These are phyloP conservation scores for Paraconiothyrium brasiliense DNA, from an alignment of 2,329 filamentous ascomycete species.

Conservation along the genomic window DNA sequence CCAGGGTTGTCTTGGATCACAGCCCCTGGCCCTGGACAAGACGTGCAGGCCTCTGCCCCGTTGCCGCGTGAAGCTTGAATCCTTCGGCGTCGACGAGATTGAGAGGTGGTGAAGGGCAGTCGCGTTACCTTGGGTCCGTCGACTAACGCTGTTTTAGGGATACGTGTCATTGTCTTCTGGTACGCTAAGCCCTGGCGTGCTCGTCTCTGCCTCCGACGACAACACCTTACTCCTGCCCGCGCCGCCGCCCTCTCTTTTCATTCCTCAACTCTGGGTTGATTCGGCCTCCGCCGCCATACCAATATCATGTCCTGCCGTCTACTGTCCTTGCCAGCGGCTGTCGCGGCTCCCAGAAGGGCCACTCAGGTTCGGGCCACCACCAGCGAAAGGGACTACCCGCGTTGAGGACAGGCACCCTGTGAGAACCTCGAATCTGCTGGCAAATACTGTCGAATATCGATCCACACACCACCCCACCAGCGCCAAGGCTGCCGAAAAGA, in stretches of 20 bases:
- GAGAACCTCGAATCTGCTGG: neutral
- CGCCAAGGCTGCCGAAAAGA: neutral
- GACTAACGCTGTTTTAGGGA: constrained; percentile 11
- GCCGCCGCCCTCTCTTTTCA: neutral
- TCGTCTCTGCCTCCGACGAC: constrained; percentile 6
- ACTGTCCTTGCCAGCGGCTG: neutral
- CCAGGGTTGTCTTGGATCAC: constrained; percentile 3
- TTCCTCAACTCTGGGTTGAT: neutral
- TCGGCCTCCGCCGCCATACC: neutral
- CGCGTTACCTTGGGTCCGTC: constrained; percentile 2
- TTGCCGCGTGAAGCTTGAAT: constrained; percentile 1
- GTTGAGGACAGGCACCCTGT: neutral
- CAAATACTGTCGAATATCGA: neutral
- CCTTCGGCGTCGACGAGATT: constrained; percentile 11
- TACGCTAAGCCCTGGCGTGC: constrained; percentile 14
- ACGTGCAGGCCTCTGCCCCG: constrained; percentile 10
- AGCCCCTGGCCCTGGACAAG: constrained; percentile 11
- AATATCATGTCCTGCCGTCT: neutral
- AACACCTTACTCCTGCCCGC: neutral
- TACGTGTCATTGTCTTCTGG: constrained; percentile 12
- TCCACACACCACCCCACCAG: neutral
- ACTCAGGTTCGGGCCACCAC: neutral
- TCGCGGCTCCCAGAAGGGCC: neutral
- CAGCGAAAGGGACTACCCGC: neutral
- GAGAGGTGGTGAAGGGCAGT: neutral